Conservation (phyloP, 495 filamentous ascomycete species). For the Glarea lozoyensis region DNA sequence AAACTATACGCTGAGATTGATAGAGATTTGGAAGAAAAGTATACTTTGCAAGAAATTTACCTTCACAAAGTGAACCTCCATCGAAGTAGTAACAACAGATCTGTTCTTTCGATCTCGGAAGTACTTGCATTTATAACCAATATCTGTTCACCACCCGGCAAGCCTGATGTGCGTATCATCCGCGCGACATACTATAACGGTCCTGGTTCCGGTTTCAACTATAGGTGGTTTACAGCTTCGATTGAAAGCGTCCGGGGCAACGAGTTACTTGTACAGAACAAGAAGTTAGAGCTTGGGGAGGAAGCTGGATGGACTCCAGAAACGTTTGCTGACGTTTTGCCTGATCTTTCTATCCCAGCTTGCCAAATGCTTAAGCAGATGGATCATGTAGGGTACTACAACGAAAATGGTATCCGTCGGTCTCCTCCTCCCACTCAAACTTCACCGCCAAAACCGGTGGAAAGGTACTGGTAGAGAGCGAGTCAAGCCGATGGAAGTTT, state of each 20-base stretch:
- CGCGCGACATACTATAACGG: no score
- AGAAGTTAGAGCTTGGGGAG: conserved; percentile 28
- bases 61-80: conserved; percentile 24
- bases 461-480: no score
- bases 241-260: conserved; percentile 25
- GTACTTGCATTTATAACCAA: conserved; percentile 23
- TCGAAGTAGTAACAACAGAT: conserved; percentile 11
- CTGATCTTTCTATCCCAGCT: conserved; percentile 9
- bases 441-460: no score
- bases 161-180: no score
- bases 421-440: background rate
- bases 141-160: no score
- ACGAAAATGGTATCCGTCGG: conserved; percentile 11
- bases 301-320: conserved; percentile 28
- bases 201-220: no score
- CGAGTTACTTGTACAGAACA: conserved; percentile 27
- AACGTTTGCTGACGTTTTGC: conserved; percentile 16
- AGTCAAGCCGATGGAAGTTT: no score
- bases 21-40: conserved; percentile 7
- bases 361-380: conserved; percentile 19
- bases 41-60: conserved; percentile 23
- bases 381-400: conserved; percentile 17
- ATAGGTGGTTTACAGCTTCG: conserved; percentile 38
- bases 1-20: conserved; percentile 19
- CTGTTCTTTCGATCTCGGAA: conserved; percentile 31